A percentile compares a stretch with the other conserved stretches of the same genome.
These are phyloP conservation scores for Cochliopodium minus DNA, from an alignment of 208 protist species.

Conservation along the genomic window DNA sequence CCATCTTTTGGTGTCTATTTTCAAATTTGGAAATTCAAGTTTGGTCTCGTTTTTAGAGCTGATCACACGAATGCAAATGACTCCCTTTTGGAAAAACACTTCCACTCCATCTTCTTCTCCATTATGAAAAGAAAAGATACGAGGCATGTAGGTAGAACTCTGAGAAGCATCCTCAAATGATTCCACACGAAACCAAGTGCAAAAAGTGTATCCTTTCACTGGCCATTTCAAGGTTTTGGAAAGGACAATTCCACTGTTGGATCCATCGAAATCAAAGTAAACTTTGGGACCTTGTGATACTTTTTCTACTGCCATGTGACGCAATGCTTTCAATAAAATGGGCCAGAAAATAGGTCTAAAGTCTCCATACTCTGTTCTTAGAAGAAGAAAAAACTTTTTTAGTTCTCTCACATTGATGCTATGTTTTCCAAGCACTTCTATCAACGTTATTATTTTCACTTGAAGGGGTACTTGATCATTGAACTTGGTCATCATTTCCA, in stretches of 20 bases:
- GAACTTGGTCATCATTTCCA: too few species aligned
- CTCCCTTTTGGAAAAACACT: background rate
- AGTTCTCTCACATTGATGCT: too few species aligned
- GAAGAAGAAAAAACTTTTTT: background rate
- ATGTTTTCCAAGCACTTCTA: too few species aligned
- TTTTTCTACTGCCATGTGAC: background rate
- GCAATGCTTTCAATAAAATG: background rate
- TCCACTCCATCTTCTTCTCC: background rate
- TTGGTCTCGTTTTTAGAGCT: background rate
- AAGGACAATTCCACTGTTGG: background rate
- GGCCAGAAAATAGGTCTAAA: background rate
- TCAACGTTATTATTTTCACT: too few species aligned
- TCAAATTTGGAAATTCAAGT: background rate
- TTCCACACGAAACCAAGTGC: constrained; percentile 5
- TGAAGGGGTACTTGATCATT: too few species aligned
- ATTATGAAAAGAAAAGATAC: background rate
- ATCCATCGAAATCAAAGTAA: constrained; percentile 11
- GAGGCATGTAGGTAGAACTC: background rate
- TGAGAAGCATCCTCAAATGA: background rate
- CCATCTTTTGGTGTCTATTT: constrained; percentile 1
- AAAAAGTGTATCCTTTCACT: constrained; percentile 5
- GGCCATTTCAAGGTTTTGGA: background rate
- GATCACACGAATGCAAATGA: background rate
- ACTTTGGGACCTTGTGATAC: background rate
- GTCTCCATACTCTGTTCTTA: background rate